Evolutionary conservation across 768 basidiomycete species (phyloP).

Genomic region (Mycena metata): DNA sequence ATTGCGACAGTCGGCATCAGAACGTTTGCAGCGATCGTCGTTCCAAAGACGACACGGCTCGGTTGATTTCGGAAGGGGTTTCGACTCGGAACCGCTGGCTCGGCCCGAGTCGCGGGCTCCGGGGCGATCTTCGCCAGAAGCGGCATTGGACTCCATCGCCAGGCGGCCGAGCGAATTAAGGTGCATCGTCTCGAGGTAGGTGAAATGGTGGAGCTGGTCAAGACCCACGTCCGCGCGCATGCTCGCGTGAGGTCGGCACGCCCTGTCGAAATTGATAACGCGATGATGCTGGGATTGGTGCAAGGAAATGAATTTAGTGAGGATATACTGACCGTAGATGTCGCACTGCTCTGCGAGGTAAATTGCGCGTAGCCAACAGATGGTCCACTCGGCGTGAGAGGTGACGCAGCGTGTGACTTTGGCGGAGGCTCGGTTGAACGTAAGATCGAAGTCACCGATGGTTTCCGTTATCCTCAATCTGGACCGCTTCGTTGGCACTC

Average conservation of each 20-base stretch:
- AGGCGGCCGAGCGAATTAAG: not conserved
- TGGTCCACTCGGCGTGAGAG: not conserved
- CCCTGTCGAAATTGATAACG: conserved; percentile 17
- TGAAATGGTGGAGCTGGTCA: conserved; percentile 8
- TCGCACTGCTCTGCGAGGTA: not conserved
- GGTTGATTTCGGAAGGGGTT: not conserved
- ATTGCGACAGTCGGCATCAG: not conserved
- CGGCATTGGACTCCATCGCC: not conserved
- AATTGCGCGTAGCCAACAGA: not conserved
- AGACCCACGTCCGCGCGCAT: conserved; percentile 3
- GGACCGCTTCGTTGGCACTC: too few species aligned
- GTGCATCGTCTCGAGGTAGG: conserved; percentile 18
- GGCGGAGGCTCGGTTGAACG: not conserved
- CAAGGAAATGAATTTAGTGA: conserved; percentile 3
- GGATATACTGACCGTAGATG: not conserved
- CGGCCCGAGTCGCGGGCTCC: not conserved
- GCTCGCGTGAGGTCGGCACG: not conserved
- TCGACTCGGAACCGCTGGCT: not conserved
- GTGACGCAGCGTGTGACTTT: not conserved
- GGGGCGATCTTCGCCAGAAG: not conserved
- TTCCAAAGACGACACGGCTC: conserved; percentile 19
- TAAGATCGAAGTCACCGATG: not conserved
- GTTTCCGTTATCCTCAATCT: too few species aligned
- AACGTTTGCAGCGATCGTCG: not conserved
- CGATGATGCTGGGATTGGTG: conserved; percentile 19